These are phyloP conservation scores for Alternaria gaisen DNA, from an alignment of 2,329 filamentous ascomycete species.

Conservation along the genomic window DNA sequence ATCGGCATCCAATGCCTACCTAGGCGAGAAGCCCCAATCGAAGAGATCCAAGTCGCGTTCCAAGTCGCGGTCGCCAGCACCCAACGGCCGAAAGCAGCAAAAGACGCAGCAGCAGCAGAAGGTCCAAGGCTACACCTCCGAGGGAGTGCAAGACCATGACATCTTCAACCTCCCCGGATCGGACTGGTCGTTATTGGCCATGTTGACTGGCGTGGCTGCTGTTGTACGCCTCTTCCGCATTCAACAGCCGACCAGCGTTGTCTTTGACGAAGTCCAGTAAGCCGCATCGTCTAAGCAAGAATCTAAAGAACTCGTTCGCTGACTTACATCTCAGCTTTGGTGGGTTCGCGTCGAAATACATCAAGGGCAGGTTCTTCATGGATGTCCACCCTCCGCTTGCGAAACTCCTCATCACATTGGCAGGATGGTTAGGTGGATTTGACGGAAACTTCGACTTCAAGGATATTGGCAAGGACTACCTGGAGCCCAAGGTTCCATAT, in stretches of 20 bases:
- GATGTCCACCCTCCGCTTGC: constrained; percentile 98
- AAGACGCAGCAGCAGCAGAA: constrained; percentile 37
- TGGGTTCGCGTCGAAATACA: constrained; percentile 98
- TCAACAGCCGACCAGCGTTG: constrained; percentile 93
- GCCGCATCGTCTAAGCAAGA: constrained; percentile 52
- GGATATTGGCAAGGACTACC: constrained; percentile 98
- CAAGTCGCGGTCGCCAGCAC: constrained; percentile 44
- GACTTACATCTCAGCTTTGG: constrained; percentile 74
- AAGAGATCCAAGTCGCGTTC: constrained; percentile 43
- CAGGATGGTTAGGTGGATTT: constrained; percentile 94
- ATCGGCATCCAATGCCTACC: constrained; percentile 39
- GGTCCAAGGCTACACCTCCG: constrained; percentile 71
- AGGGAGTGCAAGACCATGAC: constrained; percentile 88
- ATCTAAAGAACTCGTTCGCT: constrained; percentile 23
- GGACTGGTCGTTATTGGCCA: constrained; percentile 81
- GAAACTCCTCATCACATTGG: constrained; percentile 94
- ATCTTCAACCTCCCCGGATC: constrained; percentile 84
- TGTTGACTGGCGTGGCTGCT: constrained; percentile 77
- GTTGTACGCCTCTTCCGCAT: constrained; percentile 92
- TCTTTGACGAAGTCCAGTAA: constrained; percentile 99
- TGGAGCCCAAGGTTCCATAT: constrained; percentile 94
- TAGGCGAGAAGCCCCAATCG: constrained; percentile 44
- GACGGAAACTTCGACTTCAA: constrained; percentile 98
- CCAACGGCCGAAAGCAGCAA: constrained; percentile 46
- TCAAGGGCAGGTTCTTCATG: constrained; percentile 99